Evolutionary conservation across 2,329 filamentous ascomycete species (phyloP), one percentile per base, ranked within the genome.

Genomic region (Microsporum canis): DNA sequence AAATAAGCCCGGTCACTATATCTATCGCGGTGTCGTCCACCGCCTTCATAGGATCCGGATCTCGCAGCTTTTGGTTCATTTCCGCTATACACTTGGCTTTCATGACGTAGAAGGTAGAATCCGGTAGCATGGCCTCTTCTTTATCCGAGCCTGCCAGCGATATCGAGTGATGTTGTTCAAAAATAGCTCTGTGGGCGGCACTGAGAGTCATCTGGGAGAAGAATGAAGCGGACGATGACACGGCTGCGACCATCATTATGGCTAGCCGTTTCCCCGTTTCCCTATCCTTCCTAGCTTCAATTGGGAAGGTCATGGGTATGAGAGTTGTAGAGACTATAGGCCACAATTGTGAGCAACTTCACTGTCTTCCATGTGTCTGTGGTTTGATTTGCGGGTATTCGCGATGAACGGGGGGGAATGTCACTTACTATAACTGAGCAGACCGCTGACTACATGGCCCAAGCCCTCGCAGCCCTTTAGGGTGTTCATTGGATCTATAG

Each of bases 221-320:
- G 61, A 76, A 76, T 45, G 69, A 71, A 7, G 72, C 72, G 3
- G 71, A 66, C 57, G 72, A 72, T 2, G 70, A 69, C 41, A 72
- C 69, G n/a, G 71, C 69, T 17, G 68, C 68, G 57, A 67, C 66
- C 45, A 71, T 66, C 61, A 74, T 69, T 23, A 72, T 58, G 39
- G 68, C 68, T 58, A 71, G 66, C 58, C 71, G 67, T 10, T 64
- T 65, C 12, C 63, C 38, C 12, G 56, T 59, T 51, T 68, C 65
- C 12, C 65, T 61, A 36, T 66, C 58, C 27, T 64, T 65, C 63
- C 66, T 70, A 41, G 64, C 63, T 47, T 72, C 72, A 41, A 69
- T 69, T 5, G 73, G 70, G 59, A 75, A 76, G 0, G 73, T 76
- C 67, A 73, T 70, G 4, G 74, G 73, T 36, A 76, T 67, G 60